phyloP scores from a whole-genome alignment of 352 stramenopile genomes.

The Pythium brachiatum region DNA sequence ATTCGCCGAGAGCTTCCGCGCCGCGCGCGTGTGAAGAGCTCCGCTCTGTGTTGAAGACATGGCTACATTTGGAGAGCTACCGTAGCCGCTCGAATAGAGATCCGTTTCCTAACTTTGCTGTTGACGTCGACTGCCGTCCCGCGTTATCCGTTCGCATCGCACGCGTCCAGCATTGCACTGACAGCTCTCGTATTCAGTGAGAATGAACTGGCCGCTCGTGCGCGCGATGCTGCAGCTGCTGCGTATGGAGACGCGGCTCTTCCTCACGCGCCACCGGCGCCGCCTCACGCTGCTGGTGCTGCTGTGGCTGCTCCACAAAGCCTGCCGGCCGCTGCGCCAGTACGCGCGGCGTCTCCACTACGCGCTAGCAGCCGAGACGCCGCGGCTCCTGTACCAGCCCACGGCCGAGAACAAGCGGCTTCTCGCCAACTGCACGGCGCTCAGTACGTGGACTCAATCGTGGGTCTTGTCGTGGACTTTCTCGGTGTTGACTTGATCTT shows the following conservation, averaged over 20 bases:
- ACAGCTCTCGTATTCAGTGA: too few species aligned
- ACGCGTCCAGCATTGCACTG: neutral
- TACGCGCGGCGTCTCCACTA: constrained; percentile 29
- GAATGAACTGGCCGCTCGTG: constrained; percentile 20
- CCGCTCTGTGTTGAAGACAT: too few species aligned
- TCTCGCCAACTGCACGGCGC: constrained; percentile 36
- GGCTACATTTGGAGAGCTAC: constrained; percentile 15
- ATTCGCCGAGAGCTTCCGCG: constrained; percentile 48
- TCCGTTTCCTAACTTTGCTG: constrained; percentile 8
- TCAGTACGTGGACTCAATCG: constrained; percentile 38
- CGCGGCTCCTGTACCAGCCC: constrained; percentile 40
- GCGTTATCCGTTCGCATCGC: neutral
- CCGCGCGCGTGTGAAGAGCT: constrained; percentile 1
- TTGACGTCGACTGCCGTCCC: constrained; percentile 15
- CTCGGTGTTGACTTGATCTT: neutral
- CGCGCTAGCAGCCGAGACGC: constrained; percentile 34
- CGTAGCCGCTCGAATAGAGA: constrained; percentile 4
- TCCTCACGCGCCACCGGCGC: neutral
- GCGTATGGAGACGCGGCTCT: neutral
- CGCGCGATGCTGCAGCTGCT: constrained; percentile 10
- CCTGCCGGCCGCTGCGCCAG: constrained; percentile 15
- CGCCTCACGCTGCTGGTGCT: constrained; percentile 17
- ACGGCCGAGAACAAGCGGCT: constrained; percentile 37
- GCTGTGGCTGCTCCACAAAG: constrained; percentile 14
- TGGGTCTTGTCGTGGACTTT: neutral